Base-by-base conservation (phyloP, 805 yeast species). In the Candida ulmi region DNA sequence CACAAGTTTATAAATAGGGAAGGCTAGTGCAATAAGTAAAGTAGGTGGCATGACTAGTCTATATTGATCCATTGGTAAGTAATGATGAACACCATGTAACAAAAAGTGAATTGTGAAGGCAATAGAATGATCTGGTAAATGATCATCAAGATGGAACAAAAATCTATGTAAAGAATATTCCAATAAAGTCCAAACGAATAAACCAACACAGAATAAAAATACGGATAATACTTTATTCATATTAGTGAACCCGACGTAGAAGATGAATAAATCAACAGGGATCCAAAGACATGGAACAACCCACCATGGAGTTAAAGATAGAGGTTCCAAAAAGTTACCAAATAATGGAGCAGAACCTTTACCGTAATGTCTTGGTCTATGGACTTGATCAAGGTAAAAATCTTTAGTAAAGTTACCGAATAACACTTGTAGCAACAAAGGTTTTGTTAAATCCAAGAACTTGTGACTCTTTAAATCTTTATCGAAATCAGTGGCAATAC, bases 1-100 rank as follows among this genome's bases (percentile, higher is more conserved):
- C 15, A 93, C 93, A 39, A 86, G 61, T 49, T 67, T 76, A 66
- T 85, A 86, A 63, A 93, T 75, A 34, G 99, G 99, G 30, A 71
- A 75, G 36, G 88, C 80, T 46, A 93, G 66, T 3, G 74, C 63
- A 13, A 82, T 46, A 47, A 91, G 82, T 57, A 93, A 67, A 0
- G 97, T 72, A 36, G 99, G 99, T 3, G 99, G 99, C 85, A 93
- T 83, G 28, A 93, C 99, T 54, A 93, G 75, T 60, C 99, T 79
- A 60, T 78, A 70, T 44, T 76, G 77, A 67, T 93, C 99, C 99
- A 95, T 93, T 47, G 99, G 99, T 51, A 93, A 72, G 62, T 86
- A 93, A 63, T 93, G 99, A 62, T 93, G 99, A 37, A 90, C 83
- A 41, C 99, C 99, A 55, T 93, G 99, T 49, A 91, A 69, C 42